Conservation (phyloP, 768 basidiomycete genomes). For the Leccinum variicolor region DNA sequence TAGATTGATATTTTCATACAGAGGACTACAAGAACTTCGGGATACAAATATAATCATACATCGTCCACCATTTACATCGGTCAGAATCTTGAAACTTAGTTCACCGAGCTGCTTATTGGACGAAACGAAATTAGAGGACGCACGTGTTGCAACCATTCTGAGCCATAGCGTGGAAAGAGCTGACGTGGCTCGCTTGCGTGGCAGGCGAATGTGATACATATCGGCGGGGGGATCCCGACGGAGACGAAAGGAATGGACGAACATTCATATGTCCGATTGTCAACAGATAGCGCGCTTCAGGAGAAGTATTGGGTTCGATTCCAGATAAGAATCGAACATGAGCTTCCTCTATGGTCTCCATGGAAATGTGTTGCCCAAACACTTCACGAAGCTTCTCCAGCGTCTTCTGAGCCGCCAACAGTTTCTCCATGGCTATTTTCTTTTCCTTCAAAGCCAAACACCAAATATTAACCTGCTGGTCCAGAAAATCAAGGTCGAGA, state of each 20-base stretch:
- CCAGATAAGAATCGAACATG: background rate
- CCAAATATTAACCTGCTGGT: background rate
- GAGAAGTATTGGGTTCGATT: background rate
- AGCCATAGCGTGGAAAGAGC: no score
- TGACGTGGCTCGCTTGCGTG: background rate
- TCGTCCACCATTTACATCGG: no score
- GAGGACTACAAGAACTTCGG: no score
- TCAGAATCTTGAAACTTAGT: no score
- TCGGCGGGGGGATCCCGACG: background rate
- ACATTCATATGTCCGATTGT: background rate
- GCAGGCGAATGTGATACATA: background rate
- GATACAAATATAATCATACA: no score
- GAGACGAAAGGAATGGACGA: background rate
- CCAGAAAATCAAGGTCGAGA: no score
- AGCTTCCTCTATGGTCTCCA: background rate
- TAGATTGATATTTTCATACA: no score
- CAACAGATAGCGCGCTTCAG: background rate
- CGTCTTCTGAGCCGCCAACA: background rate
- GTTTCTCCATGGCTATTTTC: background rate
- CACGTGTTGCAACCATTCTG: no score
- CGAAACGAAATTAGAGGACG: no score
- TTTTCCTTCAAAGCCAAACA: background rate
- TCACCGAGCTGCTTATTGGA: no score
- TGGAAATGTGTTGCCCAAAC: background rate
- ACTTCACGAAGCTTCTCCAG: background rate